These are phyloP conservation scores for Daldinia childiae DNA, from an alignment of 495 filamentous ascomycete species.

Conservation along the genomic window DNA sequence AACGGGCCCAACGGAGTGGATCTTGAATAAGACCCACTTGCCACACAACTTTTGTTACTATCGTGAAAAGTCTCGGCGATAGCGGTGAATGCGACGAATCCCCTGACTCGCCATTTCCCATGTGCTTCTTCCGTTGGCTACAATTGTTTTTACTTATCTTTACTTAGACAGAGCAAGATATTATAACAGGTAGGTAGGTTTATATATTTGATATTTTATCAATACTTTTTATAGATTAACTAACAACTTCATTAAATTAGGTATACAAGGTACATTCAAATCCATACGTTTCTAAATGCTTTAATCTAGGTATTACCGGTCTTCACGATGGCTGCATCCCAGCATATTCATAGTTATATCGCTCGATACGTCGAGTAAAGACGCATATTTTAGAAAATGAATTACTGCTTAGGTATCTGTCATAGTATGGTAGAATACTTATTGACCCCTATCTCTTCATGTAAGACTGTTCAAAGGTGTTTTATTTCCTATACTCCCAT, in stretches of 20 bases:
- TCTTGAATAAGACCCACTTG: slow-evolving; percentile 25
- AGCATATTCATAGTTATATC: slow-evolving; percentile 56
- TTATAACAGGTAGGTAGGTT: no score
- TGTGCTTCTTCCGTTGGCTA: slow-evolving; percentile 32
- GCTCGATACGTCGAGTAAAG: no score
- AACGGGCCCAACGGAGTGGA: slow-evolving; percentile 18
- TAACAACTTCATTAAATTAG: no score
- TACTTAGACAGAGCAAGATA: background rate
- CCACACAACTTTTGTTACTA: slow-evolving; percentile 24
- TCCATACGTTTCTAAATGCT: no score
- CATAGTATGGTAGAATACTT: background rate
- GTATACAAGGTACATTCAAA: no score
- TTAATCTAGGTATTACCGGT: no score
- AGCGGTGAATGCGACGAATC: slow-evolving; percentile 16
- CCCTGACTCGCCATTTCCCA: slow-evolving; percentile 23
- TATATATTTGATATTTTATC: no score
- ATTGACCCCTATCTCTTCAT: background rate
- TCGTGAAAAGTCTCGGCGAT: slow-evolving; percentile 35
- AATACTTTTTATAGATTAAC: no score
- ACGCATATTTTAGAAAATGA: background rate
- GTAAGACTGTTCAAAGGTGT: background rate
- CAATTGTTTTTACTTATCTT: background rate
- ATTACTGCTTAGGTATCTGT: background rate
- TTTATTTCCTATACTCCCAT: background rate
- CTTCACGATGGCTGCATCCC: slow-evolving; percentile 58